These are phyloP conservation scores for Entoloma clypeatum DNA, from an alignment of 1,284 basidiomycete species.

Conservation along the genomic window DNA sequence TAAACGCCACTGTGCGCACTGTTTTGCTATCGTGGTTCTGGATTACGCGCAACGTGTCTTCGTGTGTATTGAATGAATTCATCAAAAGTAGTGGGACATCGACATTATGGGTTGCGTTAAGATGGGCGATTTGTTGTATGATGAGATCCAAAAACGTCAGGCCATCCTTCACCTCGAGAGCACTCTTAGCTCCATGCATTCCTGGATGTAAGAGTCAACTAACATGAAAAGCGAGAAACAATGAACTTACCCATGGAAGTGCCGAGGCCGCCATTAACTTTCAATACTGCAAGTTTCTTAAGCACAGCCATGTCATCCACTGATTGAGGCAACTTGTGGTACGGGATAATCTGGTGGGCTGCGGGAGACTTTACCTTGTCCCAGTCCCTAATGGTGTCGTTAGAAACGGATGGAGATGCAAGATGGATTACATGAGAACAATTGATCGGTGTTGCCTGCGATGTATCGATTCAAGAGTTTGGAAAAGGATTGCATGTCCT, in stretches of 20 bases:
- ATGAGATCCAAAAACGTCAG: slow-evolving; percentile 99
- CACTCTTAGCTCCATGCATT: slow-evolving; percentile 90
- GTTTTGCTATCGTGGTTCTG: slow-evolving; percentile 99
- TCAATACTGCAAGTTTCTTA: slow-evolving; percentile 95
- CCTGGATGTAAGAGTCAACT: slow-evolving; percentile 38
- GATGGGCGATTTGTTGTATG: slow-evolving; percentile 92
- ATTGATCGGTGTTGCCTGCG: slow-evolving; percentile 85
- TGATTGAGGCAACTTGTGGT: slow-evolving; percentile 64
- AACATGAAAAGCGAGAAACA: background rate
- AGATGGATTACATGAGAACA: slow-evolving; percentile 60
- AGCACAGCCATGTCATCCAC: slow-evolving; percentile 62
- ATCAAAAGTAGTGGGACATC: slow-evolving; percentile 98
- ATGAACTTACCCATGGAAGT: slow-evolving; percentile 80
- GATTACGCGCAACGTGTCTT: slow-evolving; percentile 95
- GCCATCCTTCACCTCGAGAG: slow-evolving; percentile 89
- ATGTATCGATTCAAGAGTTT: slow-evolving; percentile 97
- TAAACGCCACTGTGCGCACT: slow-evolving; percentile 91
- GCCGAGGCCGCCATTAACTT: slow-evolving; percentile 98
- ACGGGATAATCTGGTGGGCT: slow-evolving; percentile 86
- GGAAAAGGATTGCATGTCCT: slow-evolving; percentile 99
- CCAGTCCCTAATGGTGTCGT: slow-evolving; percentile 70
- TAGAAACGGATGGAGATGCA: slow-evolving; percentile 13
- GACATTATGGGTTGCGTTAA: slow-evolving; percentile 65
- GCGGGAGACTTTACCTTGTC: slow-evolving; percentile 94
- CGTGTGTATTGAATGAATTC: slow-evolving; percentile 99